Conservation (phyloP, 495 filamentous ascomycete genomes). For the Pseudotulostoma volvatum region DNA sequence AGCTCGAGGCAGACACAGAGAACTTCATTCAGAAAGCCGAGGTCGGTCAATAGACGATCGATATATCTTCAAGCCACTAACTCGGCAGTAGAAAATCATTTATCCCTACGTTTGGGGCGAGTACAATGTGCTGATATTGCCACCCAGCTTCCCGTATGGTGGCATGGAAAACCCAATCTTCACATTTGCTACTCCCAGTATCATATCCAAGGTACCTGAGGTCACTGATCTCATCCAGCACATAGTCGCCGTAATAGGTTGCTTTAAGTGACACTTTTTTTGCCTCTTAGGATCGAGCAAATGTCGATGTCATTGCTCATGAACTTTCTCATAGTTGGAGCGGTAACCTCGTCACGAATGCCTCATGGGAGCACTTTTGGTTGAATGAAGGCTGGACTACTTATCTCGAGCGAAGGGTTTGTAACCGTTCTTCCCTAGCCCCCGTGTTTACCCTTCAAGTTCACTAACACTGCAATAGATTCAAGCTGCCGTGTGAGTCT, state of each 20-base stretch:
- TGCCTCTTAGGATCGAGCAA: constrained; percentile 69
- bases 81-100: constrained; percentile 42
- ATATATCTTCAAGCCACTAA: no score
- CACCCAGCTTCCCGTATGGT: constrained; percentile 75
- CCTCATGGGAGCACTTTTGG: constrained; percentile 96
- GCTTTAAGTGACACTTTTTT: no score
- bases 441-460: not conserved
- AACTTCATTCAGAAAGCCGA: constrained; percentile 80
- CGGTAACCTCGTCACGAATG: constrained; percentile 80
- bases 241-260: no score
- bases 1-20: constrained; percentile 78
- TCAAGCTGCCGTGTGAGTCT: constrained; percentile 17
- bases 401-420: constrained; percentile 70
- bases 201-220: constrained; percentile 60
- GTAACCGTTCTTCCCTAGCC: constrained; percentile 4
- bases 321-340: constrained; percentile 87
- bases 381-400: constrained; percentile 93
- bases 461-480: constrained; percentile 9
- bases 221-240: no score
- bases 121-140: constrained; percentile 86
- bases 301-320: constrained; percentile 93
- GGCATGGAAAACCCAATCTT: constrained; percentile 94
- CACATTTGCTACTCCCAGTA: constrained; percentile 85
- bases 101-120: constrained; percentile 84
- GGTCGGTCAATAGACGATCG: constrained; percentile 14